Base-by-base conservation (phyloP, 2,329 filamentous ascomycete species). In the Colletotrichum orchidophilum region DNA sequence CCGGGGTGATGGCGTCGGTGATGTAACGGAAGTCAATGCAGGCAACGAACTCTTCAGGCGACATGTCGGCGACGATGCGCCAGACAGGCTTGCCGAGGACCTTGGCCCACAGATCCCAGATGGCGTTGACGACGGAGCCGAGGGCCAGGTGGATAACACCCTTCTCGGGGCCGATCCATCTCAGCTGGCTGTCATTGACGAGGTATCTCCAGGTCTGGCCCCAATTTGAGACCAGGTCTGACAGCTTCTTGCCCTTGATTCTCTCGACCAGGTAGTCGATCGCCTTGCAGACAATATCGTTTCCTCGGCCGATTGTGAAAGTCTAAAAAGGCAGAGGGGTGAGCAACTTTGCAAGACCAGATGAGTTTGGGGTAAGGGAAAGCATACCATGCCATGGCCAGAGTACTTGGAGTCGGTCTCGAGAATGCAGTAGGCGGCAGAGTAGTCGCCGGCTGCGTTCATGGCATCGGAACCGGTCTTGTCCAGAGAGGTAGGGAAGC, bases 71-170 rank as follows among this genome's bases (percentile, higher is more conserved):
- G 27, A 98, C 92, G 73, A 98, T 92, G 70, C 91, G 89, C 95
- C 95, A 97, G 15, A 97, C 94, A 3, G 95, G 95, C 85, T 97
- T 97, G 74, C 89, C 87, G 42, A 96, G 88, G 2, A 88, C 88
- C 85, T 97, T 97, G 65, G 94, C 94, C 95, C 95, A 97, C n/a
- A 97, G 89, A 81, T 97, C 95, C 95, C 95, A 97, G 77, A 97
- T 87, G 18, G 94, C 95, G 80, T 97, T 97, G 76, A 97, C 93
- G 18, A 97, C 92, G 53, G 94, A 93, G 33, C 94, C 94, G 12
- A 97, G 90, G 1, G 95, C 95, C 8, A 98, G 92, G 82, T 97
- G 95, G 76, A 97, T 97, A 54, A 97, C 95, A 71, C 95, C 95
- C 83, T 97, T 97, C 78, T 97, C 95, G 0, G 95, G 95, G 0